phyloP scores from a whole-genome alignment of 2,329 filamentous ascomycete genomes.

The Rhinocladiella similis region DNA sequence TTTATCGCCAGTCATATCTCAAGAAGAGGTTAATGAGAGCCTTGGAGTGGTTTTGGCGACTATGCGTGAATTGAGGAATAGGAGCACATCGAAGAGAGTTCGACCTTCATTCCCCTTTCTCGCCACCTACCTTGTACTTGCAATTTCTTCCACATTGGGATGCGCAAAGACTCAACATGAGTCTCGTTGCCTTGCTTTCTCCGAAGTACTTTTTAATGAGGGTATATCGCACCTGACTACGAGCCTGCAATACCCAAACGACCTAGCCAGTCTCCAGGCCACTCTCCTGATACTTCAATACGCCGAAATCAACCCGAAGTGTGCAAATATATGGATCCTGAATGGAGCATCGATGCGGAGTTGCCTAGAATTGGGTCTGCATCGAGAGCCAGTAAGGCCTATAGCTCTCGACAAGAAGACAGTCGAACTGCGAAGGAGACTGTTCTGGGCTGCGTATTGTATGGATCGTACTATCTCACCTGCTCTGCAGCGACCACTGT shows the following conservation, averaged over 20 bases:
- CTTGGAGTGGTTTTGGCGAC: constrained; percentile 17
- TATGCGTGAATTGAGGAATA: background rate
- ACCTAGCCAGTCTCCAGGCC: background rate
- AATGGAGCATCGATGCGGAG: constrained; percentile 19
- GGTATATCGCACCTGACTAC: constrained; percentile 24
- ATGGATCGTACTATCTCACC: constrained; percentile 24
- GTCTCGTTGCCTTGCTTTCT: constrained; percentile 30
- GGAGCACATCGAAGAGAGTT: constrained; percentile 5
- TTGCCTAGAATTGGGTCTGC: constrained; percentile 23
- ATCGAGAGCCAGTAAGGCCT: constrained; percentile 9
- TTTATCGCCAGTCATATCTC: constrained; percentile 25
- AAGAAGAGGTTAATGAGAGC: constrained; percentile 22
- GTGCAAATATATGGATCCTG: constrained; percentile 22
- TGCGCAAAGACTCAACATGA: constrained; percentile 30
- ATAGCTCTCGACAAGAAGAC: background rate
- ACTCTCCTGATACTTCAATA: constrained; percentile 22
- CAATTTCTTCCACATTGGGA: constrained; percentile 31
- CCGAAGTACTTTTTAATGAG: constrained; percentile 28
- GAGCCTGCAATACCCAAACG: no score
- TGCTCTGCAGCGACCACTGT: constrained; percentile 22
- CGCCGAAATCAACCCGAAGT: constrained; percentile 21
- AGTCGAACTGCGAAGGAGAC: constrained; percentile 17
- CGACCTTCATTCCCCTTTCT: constrained; percentile 28
- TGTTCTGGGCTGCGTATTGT: constrained; percentile 25
- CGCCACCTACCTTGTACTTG: constrained; percentile 31